Percentiles rank a stretch among this genome's conserved stretches.
phyloP scores from a whole-genome alignment of 352 stramenopile species.

The Pythium grandisporangium region DNA sequence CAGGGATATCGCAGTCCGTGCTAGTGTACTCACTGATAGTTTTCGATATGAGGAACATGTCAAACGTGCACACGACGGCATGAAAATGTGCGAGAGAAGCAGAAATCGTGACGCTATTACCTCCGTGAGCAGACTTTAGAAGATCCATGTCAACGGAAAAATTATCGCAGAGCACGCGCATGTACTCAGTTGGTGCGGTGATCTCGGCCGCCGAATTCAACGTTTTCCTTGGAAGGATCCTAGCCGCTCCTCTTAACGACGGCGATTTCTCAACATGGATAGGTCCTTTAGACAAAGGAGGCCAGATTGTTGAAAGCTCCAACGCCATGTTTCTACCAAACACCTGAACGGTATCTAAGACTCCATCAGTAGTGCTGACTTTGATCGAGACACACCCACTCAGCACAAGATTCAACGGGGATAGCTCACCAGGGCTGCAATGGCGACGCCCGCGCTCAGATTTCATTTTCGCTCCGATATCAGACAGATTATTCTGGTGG shows the following conservation, averaged over 20 bases:
- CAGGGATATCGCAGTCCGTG: too few relatives aligned
- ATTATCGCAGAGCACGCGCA: conserved; percentile 59
- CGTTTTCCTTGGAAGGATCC: too few relatives aligned
- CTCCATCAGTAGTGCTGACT: conserved; percentile 30
- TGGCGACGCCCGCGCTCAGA: too few relatives aligned
- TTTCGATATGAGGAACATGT: conserved; percentile 31
- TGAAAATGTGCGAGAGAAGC: conserved; percentile 63
- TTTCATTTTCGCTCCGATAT: too few relatives aligned
- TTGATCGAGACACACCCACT: conserved; percentile 50
- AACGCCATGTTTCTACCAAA: conserved; percentile 69
- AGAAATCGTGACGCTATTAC: conserved; percentile 37
- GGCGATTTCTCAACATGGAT: too few relatives aligned
- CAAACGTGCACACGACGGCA: conserved; percentile 48
- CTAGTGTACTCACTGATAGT: not conserved
- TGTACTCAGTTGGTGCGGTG: conserved; percentile 28
- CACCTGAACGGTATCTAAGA: conserved; percentile 37
- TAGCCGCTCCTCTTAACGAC: not conserved
- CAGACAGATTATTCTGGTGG: not conserved
- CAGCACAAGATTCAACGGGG: conserved; percentile 44
- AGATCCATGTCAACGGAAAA: conserved; percentile 65
- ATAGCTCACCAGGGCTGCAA: too few relatives aligned
- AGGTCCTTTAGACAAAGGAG: conserved; percentile 25
- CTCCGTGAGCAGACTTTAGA: conserved; percentile 29
- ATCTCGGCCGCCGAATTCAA: too few relatives aligned
- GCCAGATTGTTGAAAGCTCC: conserved; percentile 47